Percentiles rank a stretch among this genome's conserved stretches.
Evolutionary conservation across 805 yeast species (phyloP).

Genomic region (Candida michaelii): DNA sequence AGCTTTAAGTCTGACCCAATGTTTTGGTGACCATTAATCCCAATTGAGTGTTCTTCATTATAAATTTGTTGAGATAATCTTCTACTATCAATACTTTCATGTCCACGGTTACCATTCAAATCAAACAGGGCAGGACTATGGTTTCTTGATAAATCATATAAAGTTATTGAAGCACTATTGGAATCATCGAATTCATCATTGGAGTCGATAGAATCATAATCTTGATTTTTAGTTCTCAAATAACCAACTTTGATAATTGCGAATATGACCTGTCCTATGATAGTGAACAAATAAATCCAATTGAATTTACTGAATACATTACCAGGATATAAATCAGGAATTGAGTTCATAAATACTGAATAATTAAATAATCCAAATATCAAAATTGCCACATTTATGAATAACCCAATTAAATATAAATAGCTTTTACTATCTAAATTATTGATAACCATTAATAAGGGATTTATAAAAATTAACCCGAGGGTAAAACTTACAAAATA

Average conservation of each 20-base stretch:
- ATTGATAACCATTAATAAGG: constrained; percentile 64
- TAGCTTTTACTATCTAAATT: constrained; percentile 57
- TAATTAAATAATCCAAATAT: constrained; percentile 54
- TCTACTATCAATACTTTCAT: constrained; percentile 3
- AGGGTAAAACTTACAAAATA: constrained; percentile 51
- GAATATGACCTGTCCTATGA: constrained; percentile 43
- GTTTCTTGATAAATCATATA: constrained; percentile 22
- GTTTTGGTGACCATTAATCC: background rate
- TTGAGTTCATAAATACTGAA: constrained; percentile 56
- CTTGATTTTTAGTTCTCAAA: constrained; percentile 11
- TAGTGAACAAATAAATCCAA: constrained; percentile 53
- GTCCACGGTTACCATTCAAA: constrained; percentile 16
- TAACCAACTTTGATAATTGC: constrained; percentile 15
- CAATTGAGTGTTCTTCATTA: background rate
- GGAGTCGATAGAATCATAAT: constrained; percentile 6
- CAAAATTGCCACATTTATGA: constrained; percentile 48
- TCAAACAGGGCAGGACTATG: constrained; percentile 22
- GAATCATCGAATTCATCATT: constrained; percentile 5
- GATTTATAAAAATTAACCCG: constrained; percentile 59
- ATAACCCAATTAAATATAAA: constrained; percentile 48
- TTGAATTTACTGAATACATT: constrained; percentile 73
- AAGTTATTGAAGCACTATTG: constrained; percentile 21
- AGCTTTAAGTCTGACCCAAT: constrained; percentile 7
- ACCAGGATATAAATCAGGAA: constrained; percentile 69
- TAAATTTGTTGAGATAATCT: background rate